phyloP scores from a whole-genome alignment of 305 asterid species.

The Fraxinus baroniana region DNA sequence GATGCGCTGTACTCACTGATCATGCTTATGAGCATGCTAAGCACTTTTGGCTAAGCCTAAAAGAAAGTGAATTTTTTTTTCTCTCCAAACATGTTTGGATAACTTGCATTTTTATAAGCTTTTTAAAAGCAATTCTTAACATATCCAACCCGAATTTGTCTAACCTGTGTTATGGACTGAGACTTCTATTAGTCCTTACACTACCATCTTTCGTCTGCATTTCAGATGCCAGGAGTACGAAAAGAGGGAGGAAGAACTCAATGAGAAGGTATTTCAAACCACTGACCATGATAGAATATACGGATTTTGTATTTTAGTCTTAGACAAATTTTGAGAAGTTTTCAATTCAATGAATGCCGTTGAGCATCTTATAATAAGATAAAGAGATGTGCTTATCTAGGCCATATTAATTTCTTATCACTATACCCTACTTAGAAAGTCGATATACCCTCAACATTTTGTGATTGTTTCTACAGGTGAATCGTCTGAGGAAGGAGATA shows the following conservation, averaged over 20 bases:
- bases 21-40: slow-evolving; percentile 1
- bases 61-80: background rate
- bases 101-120: background rate
- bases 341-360: background rate
- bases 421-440: background rate
- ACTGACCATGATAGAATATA: background rate
- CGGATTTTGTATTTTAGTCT: background rate
- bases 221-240: slow-evolving; percentile 65
- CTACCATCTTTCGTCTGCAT: slow-evolving; percentile 21
- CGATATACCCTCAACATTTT: background rate
- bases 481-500: slow-evolving; percentile 43
- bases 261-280: slow-evolving; percentile 55
- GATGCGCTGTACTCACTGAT: slow-evolving; percentile 10
- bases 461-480: slow-evolving; percentile 41
- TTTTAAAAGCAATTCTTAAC: background rate
- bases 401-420: background rate
- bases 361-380: background rate
- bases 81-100: slow-evolving; percentile 9
- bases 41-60: background rate
- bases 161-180: background rate
- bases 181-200: slow-evolving; percentile 3
- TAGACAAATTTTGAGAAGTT: background rate
- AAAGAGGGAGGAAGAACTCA: slow-evolving; percentile 53
- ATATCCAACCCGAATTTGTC: background rate
- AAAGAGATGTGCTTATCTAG: background rate